Base-by-base conservation (phyloP, 768 basidiomycete genomes). In the Roridomyces roridus region DNA sequence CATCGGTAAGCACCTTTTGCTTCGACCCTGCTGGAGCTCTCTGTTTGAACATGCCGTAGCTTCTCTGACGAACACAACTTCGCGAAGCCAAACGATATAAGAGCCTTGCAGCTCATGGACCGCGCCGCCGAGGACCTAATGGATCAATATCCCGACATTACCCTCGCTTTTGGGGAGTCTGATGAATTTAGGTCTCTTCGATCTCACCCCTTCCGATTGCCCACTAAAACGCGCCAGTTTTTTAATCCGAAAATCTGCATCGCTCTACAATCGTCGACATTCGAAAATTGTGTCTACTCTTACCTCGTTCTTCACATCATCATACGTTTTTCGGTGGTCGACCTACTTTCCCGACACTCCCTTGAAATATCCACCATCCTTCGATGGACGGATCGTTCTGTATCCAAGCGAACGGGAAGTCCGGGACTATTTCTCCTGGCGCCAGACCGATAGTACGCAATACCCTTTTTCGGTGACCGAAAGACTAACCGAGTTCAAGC, bases 351-450 rank as follows among this genome's bases (percentile, higher is more conserved):
- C 91, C 0, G 77, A 88, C 42, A 83, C 74, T 0, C 81, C 86
- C 2, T 74, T 98, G 6, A 76, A 81, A 47, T 95, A 95, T 59
- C 88, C 94, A 1, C 97, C 96, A 0, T 90, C 89, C 0, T 99
- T 99, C 67, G 97, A 99, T 69, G 94, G 93, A 1, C 80, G 96
- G 44, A 85, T 93, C 43, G 82, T 95, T 0, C 68, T 91, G 15
- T 98, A 98, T 72, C 94, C 96, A 0, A 76, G 78, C 1, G 79
- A 78, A 29, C 80, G 78, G 47, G 85, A 89, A 59, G 78, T 96
- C 9, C 83, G 87, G 8, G 97, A 99, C 70, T 99, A 99, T 69
- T 96, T 98, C 69, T 75, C 92, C 0, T 99, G 97, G 97, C 77
- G 97, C 55, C 97, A 98, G 71, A 91, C 89, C 0, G 96, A 98